phyloP scores from a whole-genome alignment of 1,284 basidiomycete species.

The Leccinum angustisporum region DNA sequence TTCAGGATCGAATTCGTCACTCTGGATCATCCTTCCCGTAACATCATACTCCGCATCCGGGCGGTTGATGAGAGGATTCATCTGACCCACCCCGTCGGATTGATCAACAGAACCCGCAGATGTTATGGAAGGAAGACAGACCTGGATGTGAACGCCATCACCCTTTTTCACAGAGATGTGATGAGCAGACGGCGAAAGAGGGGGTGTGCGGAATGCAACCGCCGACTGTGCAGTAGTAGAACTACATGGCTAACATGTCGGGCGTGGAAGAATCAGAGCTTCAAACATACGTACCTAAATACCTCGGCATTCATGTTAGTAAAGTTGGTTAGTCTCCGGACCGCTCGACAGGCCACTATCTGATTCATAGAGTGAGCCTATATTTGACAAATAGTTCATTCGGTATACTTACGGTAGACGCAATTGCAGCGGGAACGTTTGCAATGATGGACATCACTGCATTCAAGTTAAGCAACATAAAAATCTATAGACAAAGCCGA shows the following conservation, averaged over 20 bases:
- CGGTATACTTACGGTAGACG: slow-evolving; percentile 52
- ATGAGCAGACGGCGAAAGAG: slow-evolving; percentile 29
- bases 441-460: slow-evolving; percentile 74
- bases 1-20: slow-evolving; percentile 52
- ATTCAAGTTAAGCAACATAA: slow-evolving; percentile 72
- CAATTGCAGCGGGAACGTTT: slow-evolving; percentile 70
- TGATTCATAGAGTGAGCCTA: slow-evolving; percentile 28
- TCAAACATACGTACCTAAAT: slow-evolving; percentile 46
- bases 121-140: slow-evolving; percentile 21
- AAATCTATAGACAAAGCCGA: slow-evolving; percentile 41
- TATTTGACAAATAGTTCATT: not conserved
- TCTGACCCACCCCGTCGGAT: slow-evolving; percentile 32
- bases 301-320: slow-evolving; percentile 50
- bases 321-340: slow-evolving; percentile 65
- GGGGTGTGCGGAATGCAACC: slow-evolving; percentile 38
- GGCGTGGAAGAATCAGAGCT: not conserved
- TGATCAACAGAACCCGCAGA: not conserved
- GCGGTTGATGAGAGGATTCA: slow-evolving; percentile 58
- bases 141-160: slow-evolving; percentile 52
- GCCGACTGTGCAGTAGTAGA: slow-evolving; percentile 36
- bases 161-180: slow-evolving; percentile 37
- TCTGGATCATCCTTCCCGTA: slow-evolving; percentile 44
- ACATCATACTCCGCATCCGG: slow-evolving; percentile 51
- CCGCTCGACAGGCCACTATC: slow-evolving; percentile 72
- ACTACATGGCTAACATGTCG: slow-evolving; percentile 20